Evolutionary conservation across 805 yeast genomes (phyloP).

Genomic region (Dipodascopsis uninucleata): DNA sequence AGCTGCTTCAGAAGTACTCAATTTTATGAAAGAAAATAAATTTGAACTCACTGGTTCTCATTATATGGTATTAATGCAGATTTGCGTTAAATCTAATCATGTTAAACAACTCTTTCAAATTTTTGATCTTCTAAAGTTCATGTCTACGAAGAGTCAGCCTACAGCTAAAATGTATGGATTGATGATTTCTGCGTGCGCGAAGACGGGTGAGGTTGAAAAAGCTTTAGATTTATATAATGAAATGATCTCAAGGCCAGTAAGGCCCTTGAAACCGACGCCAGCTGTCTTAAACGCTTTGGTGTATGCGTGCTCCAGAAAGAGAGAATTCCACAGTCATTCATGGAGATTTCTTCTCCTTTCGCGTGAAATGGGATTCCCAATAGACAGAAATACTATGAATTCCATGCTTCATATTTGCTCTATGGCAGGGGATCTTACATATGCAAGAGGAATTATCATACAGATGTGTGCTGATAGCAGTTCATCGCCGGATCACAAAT

Average conservation of each 20-base stretch:
- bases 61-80: constrained; percentile 14
- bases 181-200: constrained; percentile 63
- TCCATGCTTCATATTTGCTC: constrained; percentile 75
- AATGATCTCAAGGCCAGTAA: constrained; percentile 43
- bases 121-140: constrained; percentile 82
- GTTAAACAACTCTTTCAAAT: constrained; percentile 62
- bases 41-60: constrained; percentile 28
- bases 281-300: constrained; percentile 57
- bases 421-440: constrained; percentile 68
- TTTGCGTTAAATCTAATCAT: constrained; percentile 35
- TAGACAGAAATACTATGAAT: constrained; percentile 49
- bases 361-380: constrained; percentile 41
- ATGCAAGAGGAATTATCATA: constrained; percentile 56
- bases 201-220: constrained; percentile 60
- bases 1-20: constrained; percentile 27
- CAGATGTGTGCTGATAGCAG: constrained; percentile 32
- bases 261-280: constrained; percentile 42
- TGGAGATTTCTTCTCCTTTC: constrained; percentile 71
- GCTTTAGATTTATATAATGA: constrained; percentile 76
- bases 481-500: constrained; percentile 33
- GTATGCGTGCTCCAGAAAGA: constrained; percentile 59
- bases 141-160: constrained; percentile 64
- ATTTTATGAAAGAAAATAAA: constrained; percentile 29
- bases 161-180: constrained; percentile 64
- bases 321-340: constrained; percentile 50